Conservation (phyloP, 768 basidiomycete genomes). For the Daedaleopsis sinensis region DNA sequence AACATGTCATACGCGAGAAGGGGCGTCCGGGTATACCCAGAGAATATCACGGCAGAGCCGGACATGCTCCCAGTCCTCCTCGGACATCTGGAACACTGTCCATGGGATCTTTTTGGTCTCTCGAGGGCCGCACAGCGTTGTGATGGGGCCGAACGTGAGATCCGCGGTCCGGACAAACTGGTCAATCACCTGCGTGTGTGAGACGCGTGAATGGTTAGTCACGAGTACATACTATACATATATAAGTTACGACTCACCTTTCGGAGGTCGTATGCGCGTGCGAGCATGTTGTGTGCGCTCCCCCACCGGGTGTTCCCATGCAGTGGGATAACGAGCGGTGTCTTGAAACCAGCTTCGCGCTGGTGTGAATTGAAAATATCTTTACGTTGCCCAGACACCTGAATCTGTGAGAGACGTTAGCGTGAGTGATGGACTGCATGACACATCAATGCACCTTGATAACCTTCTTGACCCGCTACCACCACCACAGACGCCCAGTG, state of each 20-base stretch:
- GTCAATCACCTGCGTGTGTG: too few relatives aligned
- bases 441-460: too few relatives aligned
- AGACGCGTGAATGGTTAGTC: too few relatives aligned
- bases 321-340: not conserved
- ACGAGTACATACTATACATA: too few relatives aligned
- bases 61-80: conserved; percentile 28
- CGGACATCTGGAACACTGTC: conserved; percentile 26
- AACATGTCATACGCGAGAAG: too few relatives aligned
- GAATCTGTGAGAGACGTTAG: too few relatives aligned
- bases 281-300: not conserved
- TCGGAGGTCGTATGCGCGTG: not conserved
- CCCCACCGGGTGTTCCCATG: not conserved
- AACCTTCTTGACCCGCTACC: too few relatives aligned
- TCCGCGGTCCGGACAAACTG: conserved; percentile 29
- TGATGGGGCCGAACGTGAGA: conserved; percentile 35
- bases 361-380: not conserved
- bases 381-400: not conserved
- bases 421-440: too few relatives aligned
- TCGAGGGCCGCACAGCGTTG: conserved; percentile 9
- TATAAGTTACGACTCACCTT: too few relatives aligned
- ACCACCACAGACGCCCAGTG: too few relatives aligned
- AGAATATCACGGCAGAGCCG: conserved; percentile 21
- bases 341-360: not conserved
- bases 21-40: too few relatives aligned
- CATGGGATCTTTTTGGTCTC: conserved; percentile 32